These are phyloP conservation scores for Ogataea zsoltii DNA, from an alignment of 805 yeast species.

Conservation along the genomic window DNA sequence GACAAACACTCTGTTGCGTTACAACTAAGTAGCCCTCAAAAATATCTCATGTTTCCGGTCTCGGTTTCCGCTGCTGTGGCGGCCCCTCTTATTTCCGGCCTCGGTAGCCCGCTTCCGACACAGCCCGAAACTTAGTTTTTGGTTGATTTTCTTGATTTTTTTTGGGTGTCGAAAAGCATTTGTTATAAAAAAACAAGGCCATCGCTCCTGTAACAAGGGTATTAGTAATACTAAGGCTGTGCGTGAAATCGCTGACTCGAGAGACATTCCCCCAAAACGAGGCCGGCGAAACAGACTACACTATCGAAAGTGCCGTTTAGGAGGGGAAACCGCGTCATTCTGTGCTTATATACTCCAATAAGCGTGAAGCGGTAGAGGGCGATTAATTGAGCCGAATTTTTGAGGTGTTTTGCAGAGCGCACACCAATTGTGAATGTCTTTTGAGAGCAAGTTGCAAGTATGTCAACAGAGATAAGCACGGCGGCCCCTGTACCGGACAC, in stretches of 20 bases:
- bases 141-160: background rate
- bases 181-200: constrained; percentile 1
- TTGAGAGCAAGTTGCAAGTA: background rate
- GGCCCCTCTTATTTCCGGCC: background rate
- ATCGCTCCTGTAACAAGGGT: background rate
- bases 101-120: constrained; percentile 3
- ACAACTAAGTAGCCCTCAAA: no score
- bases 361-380: no score
- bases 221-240: background rate
- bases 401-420: no score
- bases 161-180: constrained; percentile 1
- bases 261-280: background rate
- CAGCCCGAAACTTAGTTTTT: constrained; percentile 1
- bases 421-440: background rate
- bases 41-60: background rate
- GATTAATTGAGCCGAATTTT: no score
- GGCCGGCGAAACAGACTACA: background rate
- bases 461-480: constrained; percentile 3
- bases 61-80: background rate
- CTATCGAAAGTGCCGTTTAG: no score
- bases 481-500: constrained; percentile 5
- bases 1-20: no score
- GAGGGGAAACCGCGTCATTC: no score
- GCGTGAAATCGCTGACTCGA: background rate
- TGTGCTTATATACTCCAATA: no score